Base-by-base conservation (phyloP, 208 protist genomes). In the Phytomonas serpens region DNA sequence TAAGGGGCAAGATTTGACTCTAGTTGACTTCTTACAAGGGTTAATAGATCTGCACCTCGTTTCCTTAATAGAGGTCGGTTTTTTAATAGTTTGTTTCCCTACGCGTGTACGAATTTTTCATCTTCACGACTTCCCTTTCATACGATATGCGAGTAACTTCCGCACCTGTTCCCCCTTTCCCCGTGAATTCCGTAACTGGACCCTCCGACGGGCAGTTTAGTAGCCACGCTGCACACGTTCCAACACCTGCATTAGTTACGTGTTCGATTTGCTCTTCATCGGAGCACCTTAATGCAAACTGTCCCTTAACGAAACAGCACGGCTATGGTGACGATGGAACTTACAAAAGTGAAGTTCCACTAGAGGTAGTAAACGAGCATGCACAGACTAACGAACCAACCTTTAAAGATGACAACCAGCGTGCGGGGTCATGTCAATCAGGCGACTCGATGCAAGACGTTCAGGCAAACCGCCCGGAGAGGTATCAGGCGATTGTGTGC, bases 391-490 rank as follows among this genome's bases (percentile, higher is more conserved):
- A 81, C 3, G 66, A 70, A 5, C 65, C 31, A 4, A 29, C 64
- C 36, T 66, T 64, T 38, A 37, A 57, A 30, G 70, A 82, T 74
- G 77, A 85, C 40, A 67, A 64, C 40, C 76, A 78, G 74, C 82
- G 75, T 64, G 83, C 81, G 16, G 47, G 19, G 47, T 57, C 47
- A 27, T 23, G 87, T 92, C 64, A 93, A 88, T 73, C 73, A 80
- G 93, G 90, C 71, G 90, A 88, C 23, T 93, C 90, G 19, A 86
- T 84, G 31, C 79, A 86, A n/a, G 88, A 93, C 75, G 74, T 87
- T 29, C 82, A 88, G 64, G 78, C 86, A 13, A 80, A 84, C 63
- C 92, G 88, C 76, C 90, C 88, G 0, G 67, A 83, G 38, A 85
- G 81, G 57, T 77, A 76, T 40, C 84, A 89, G 74, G 72, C 80